A percentile compares a stretch with the other conserved stretches of the same genome.
Conservation (phyloP, 2,329 filamentous ascomycete genomes). For the Fusarium sp. region DNA sequence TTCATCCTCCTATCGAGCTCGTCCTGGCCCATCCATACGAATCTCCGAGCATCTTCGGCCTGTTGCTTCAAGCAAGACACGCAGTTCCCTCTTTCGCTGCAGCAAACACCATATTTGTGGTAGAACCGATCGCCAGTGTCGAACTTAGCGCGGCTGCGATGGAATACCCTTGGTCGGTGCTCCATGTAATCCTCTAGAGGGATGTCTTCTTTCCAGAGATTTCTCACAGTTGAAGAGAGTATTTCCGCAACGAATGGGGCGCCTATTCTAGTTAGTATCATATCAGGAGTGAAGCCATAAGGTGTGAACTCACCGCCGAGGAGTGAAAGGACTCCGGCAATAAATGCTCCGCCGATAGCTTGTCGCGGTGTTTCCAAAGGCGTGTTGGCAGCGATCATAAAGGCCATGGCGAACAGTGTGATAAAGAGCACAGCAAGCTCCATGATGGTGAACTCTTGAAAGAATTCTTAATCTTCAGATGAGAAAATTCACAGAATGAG, state of each 20-base stretch:
- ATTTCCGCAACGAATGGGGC: conserved; percentile 2
- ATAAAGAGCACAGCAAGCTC: neutral
- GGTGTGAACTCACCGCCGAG: neutral
- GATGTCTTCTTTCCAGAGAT: neutral
- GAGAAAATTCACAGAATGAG: neutral
- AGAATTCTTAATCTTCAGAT: neutral
- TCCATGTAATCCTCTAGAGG: neutral
- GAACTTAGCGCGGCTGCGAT: neutral
- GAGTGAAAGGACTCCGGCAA: neutral
- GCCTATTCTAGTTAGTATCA: conserved; percentile 2
- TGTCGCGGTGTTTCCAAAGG: neutral
- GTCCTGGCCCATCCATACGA: neutral
- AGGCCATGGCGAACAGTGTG: neutral
- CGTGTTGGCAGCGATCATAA: neutral
- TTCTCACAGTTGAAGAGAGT: neutral
- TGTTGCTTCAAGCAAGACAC: neutral
- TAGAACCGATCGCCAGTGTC: neutral
- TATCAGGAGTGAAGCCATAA: neutral
- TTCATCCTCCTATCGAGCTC: neutral
- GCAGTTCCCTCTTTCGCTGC: neutral
- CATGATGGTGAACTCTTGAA: neutral
- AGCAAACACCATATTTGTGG: conserved; percentile 12
- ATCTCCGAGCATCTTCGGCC: neutral
- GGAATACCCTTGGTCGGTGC: neutral
- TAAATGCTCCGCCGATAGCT: neutral